A percentile compares a stretch with the other conserved stretches of the same genome.
phyloP scores from a whole-genome alignment of 441 rosid genomes.

The Adansonia grandidieri region DNA sequence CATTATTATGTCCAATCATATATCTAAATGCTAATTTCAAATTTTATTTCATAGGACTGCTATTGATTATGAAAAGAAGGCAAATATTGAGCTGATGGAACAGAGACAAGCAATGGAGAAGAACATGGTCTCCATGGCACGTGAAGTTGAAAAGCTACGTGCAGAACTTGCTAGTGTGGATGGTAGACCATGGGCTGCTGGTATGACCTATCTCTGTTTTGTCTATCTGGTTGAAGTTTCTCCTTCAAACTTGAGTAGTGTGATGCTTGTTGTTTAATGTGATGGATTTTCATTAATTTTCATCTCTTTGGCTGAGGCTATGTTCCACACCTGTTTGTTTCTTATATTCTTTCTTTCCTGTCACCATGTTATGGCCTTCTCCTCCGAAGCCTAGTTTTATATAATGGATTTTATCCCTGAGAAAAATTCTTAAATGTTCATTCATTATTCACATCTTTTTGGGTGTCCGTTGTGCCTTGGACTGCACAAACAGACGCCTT shows the following conservation, averaged over 20 bases:
- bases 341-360: not conserved
- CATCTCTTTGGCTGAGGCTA: not conserved
- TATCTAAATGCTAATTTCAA: constrained; percentile 20
- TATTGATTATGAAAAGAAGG: constrained; percentile 93
- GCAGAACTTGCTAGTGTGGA: constrained; percentile 75
- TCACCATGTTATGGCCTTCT: not conserved
- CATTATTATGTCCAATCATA: constrained; percentile 1
- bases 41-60: constrained; percentile 57
- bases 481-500: not conserved
- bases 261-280: not conserved
- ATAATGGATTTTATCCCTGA: not conserved
- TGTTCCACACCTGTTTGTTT: not conserved
- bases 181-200: constrained; percentile 73
- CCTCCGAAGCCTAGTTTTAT: not conserved
- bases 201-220: constrained; percentile 42
- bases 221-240: not conserved
- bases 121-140: constrained; percentile 94
- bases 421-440: not conserved
- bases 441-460: not conserved
- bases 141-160: constrained; percentile 93
- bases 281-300: not conserved
- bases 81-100: constrained; percentile 85
- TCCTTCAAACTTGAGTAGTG: constrained; percentile 1
- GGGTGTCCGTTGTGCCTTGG: not conserved
- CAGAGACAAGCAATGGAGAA: constrained; percentile 95